A percentile compares a stretch with the other conserved stretches of the same genome.
These are phyloP conservation scores for Fusarium liriodendri DNA, from an alignment of 2,329 filamentous ascomycete genomes.

Conservation along the genomic window DNA sequence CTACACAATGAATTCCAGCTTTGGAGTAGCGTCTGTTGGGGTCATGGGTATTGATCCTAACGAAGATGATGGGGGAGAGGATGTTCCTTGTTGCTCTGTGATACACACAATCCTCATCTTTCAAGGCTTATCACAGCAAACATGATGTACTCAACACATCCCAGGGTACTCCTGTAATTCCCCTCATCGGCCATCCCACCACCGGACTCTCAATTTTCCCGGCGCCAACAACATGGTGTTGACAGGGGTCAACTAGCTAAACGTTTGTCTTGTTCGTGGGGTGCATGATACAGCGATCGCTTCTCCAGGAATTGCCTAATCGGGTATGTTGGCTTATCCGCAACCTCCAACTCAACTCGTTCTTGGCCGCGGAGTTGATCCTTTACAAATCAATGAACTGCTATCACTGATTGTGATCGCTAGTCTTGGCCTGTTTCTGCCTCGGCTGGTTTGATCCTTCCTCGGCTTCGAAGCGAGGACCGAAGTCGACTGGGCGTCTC, in stretches of 20 bases:
- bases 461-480: not conserved
- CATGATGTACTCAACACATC: not conserved
- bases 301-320: not conserved
- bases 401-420: not conserved
- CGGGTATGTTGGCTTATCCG: not conserved
- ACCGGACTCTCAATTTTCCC: not conserved
- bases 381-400: not conserved
- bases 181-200: not conserved
- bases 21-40: not conserved
- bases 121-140: not conserved
- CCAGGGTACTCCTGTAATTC: not conserved
- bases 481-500: not conserved
- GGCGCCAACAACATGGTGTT: not conserved
- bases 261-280: not conserved
- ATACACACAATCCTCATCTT: not conserved
- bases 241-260: not conserved
- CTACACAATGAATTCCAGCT: not conserved
- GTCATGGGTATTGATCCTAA: not conserved
- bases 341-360: not conserved
- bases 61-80: not conserved
- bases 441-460: not conserved
- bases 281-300: not conserved
- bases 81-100: not conserved
- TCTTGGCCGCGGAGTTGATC: not conserved
- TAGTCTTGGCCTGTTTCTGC: not conserved